These are phyloP conservation scores for Draba incana DNA, from an alignment of 345 rosid species.

Conservation along the genomic window DNA sequence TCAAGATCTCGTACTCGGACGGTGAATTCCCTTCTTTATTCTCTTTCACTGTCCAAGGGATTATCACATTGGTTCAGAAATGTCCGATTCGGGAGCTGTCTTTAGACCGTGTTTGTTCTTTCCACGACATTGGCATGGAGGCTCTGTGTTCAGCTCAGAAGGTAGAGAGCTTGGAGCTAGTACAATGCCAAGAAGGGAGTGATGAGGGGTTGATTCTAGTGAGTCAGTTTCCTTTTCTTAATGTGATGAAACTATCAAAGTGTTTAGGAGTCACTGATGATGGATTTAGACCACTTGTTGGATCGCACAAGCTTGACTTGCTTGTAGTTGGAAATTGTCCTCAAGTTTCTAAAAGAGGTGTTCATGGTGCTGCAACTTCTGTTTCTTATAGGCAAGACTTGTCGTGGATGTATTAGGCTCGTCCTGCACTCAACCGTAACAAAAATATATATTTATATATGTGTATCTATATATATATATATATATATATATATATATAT, in stretches of 20 bases:
- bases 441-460: too few relatives aligned
- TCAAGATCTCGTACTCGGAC: constrained; percentile 70
- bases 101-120: constrained; percentile 66
- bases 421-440: too few relatives aligned
- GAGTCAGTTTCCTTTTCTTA: constrained; percentile 58
- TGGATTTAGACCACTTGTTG: constrained; percentile 69
- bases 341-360: constrained; percentile 72
- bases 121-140: constrained; percentile 77
- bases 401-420: constrained; percentile 67
- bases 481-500: too few relatives aligned
- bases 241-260: constrained; percentile 53
- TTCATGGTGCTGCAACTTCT: constrained; percentile 67
- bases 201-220: constrained; percentile 79
- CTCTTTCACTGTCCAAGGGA: constrained; percentile 75
- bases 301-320: constrained; percentile 62
- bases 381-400: constrained; percentile 76
- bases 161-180: constrained; percentile 69
- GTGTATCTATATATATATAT: too few relatives aligned
- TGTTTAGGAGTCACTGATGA: constrained; percentile 78
- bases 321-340: constrained; percentile 82
- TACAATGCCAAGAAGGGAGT: constrained; percentile 78
- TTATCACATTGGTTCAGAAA: constrained; percentile 56
- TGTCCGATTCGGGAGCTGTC: constrained; percentile 78
- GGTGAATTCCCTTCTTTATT: constrained; percentile 81
- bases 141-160: constrained; percentile 62